Evolutionary conservation across 257 asterid genomes (phyloP).

Genomic region (Fraxinus cuspidata): DNA sequence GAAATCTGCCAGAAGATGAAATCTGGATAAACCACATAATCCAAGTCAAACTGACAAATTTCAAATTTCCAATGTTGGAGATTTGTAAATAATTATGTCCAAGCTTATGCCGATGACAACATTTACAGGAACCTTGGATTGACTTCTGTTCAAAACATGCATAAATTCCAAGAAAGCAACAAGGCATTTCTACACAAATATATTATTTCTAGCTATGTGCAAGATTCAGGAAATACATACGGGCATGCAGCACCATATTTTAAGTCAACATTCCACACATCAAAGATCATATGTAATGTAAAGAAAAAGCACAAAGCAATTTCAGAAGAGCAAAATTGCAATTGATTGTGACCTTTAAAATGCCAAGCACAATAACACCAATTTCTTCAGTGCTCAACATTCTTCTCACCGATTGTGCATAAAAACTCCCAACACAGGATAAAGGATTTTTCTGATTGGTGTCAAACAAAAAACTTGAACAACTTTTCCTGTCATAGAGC

Average conservation of each 20-base stretch:
- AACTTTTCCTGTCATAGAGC: slow-evolving; percentile 33
- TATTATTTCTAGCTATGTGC: slow-evolving; percentile 9
- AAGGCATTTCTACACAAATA: background rate
- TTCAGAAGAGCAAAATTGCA: slow-evolving; percentile 3
- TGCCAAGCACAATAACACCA: slow-evolving; percentile 70
- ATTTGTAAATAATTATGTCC: slow-evolving; percentile 1
- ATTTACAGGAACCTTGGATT: background rate
- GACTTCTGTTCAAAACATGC: background rate
- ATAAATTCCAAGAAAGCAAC: background rate
- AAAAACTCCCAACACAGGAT: slow-evolving; percentile 59
- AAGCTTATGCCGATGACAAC: background rate
- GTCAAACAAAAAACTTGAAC: slow-evolving; percentile 31
- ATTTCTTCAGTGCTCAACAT: slow-evolving; percentile 49
- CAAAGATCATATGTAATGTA: slow-evolving; percentile 17
- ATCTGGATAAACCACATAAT: slow-evolving; percentile 48
- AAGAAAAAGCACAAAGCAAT: slow-evolving; percentile 14
- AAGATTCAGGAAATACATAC: background rate
- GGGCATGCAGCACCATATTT: slow-evolving; percentile 4
- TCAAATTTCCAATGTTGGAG: background rate
- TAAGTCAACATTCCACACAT: slow-evolving; percentile 14
- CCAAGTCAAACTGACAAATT: slow-evolving; percentile 19
- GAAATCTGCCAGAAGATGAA: slow-evolving; percentile 83
- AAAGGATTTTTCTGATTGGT: slow-evolving; percentile 26
- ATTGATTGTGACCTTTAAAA: slow-evolving; percentile 53
- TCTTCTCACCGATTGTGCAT: slow-evolving; percentile 46